Evolutionary conservation across 441 rosid genomes (phyloP).

Genomic region (Aquilaria agallochum): DNA sequence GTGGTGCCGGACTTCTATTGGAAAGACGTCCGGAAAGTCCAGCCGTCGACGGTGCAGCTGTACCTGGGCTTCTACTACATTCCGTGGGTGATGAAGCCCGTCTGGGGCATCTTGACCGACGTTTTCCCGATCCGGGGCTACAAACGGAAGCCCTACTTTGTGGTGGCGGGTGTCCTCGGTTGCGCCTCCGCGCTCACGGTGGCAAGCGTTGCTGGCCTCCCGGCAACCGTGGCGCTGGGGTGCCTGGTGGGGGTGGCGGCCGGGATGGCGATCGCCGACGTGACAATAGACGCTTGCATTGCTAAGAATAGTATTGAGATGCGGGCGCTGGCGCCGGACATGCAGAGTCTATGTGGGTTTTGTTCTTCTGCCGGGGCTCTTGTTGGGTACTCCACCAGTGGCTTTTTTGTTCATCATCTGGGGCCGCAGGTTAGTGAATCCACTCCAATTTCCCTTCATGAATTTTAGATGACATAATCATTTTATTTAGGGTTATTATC

Average conservation of each 20-base stretch:
- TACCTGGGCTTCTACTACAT: conserved; percentile 46
- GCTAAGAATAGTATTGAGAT: no score
- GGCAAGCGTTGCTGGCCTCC: conserved; percentile 47
- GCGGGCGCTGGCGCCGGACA: neutral
- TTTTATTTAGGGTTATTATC: neutral
- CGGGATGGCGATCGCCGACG: no score
- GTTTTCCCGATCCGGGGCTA: no score
- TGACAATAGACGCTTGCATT: no score
- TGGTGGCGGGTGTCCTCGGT: no score
- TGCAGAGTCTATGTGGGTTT: conserved; percentile 68
- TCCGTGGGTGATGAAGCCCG: conserved; percentile 82
- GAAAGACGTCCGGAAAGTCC: no score
- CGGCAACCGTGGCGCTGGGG: conserved; percentile 17
- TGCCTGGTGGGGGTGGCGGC: no score
- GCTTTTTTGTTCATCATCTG: conserved; percentile 44
- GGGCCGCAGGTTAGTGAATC: conserved; percentile 54
- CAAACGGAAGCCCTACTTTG: no score
- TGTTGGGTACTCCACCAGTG: conserved; percentile 24
- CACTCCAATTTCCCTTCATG: no score
- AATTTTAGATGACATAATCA: no score
- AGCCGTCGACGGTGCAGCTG: no score
- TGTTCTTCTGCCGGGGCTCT: conserved; percentile 69
- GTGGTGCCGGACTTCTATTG: conserved; percentile 21
- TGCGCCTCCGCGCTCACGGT: conserved; percentile 23
- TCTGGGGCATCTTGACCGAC: conserved; percentile 64